Evolutionary conservation across 2,329 filamentous ascomycete species (phyloP).

Genomic region (Simplicillium aogashimaense): DNA sequence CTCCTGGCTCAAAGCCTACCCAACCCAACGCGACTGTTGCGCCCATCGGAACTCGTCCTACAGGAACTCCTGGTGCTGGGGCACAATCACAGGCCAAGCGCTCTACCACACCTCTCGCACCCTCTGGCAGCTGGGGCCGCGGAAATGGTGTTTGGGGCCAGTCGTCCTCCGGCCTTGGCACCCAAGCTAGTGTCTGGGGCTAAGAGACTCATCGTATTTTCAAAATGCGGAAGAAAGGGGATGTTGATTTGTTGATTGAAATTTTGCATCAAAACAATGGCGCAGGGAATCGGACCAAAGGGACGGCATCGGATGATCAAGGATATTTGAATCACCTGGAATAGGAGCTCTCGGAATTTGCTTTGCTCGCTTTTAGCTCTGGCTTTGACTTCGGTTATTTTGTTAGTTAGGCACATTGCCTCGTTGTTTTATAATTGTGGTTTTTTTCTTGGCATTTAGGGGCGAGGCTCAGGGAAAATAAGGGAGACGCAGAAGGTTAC

Average conservation of each 20-base stretch:
- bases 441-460: background rate
- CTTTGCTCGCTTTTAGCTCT: background rate
- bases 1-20: conserved; percentile 40
- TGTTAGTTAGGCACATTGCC: background rate
- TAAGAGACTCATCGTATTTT: conserved; percentile 28
- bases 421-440: background rate
- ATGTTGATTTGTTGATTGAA: background rate
- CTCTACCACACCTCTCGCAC: conserved; percentile 83
- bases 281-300: background rate
- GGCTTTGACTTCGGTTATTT: too few relatives aligned
- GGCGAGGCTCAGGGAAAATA: background rate
- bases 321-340: too few relatives aligned
- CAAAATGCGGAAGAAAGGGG: background rate
- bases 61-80: conserved; percentile 39
- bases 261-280: background rate
- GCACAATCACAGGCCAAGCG: conserved; percentile 52
- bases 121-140: conserved; percentile 75
- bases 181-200: conserved; percentile 91
- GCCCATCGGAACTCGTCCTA: conserved; percentile 85
- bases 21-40: conserved; percentile 60
- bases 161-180: conserved; percentile 69
- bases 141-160: conserved; percentile 79
- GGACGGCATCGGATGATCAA: background rate
- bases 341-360: background rate
- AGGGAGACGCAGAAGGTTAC: background rate